Conservation (phyloP, 2,329 filamentous ascomycete genomes). For the Rutstroemia sydowiana region DNA sequence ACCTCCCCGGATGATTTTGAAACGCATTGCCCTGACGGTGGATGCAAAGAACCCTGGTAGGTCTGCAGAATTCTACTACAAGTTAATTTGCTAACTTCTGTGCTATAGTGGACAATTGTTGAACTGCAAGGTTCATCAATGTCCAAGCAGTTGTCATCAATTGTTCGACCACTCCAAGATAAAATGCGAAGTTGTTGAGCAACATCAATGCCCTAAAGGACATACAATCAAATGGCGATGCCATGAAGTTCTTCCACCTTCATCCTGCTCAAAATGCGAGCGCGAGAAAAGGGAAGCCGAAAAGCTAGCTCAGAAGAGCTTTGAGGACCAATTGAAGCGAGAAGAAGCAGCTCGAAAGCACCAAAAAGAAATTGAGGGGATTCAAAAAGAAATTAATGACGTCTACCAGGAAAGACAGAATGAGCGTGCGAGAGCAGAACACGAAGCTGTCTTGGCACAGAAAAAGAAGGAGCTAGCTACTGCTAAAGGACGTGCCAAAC, state of each 20-base stretch:
- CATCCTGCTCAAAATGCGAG: constrained; percentile 44
- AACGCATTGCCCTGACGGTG: constrained; percentile 57
- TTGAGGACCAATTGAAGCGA: constrained; percentile 16
- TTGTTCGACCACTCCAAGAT: constrained; percentile 48
- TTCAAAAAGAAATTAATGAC: constrained; percentile 22
- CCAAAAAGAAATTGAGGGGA: constrained; percentile 15
- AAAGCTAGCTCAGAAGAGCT: constrained; percentile 32
- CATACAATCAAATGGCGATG: constrained; percentile 47
- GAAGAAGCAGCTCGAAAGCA: constrained; percentile 18
- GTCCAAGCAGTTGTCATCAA: constrained; percentile 55
- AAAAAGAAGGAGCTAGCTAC: constrained; percentile 39
- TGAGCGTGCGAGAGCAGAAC: constrained; percentile 37
- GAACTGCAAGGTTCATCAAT: constrained; percentile 52
- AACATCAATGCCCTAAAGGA: constrained; percentile 41
- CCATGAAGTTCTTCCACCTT: constrained; percentile 23
- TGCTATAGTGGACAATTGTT: constrained; percentile 40
- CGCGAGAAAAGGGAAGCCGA: constrained; percentile 39
- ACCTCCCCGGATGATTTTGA: constrained; percentile 50
- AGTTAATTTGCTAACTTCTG: constrained; percentile 12
- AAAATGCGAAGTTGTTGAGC: constrained; percentile 36
- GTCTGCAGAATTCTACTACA: constrained; percentile 20
- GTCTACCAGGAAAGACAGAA: constrained; percentile 35
- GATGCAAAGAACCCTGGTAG: constrained; percentile 58
- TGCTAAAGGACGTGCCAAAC: constrained; percentile 31
- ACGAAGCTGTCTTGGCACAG: constrained; percentile 38